A percentile compares a stretch with the other conserved stretches of the same genome.
These are phyloP conservation scores for Trichoderma guizhouense DNA, from an alignment of 2,329 filamentous ascomycete species.

Conservation along the genomic window DNA sequence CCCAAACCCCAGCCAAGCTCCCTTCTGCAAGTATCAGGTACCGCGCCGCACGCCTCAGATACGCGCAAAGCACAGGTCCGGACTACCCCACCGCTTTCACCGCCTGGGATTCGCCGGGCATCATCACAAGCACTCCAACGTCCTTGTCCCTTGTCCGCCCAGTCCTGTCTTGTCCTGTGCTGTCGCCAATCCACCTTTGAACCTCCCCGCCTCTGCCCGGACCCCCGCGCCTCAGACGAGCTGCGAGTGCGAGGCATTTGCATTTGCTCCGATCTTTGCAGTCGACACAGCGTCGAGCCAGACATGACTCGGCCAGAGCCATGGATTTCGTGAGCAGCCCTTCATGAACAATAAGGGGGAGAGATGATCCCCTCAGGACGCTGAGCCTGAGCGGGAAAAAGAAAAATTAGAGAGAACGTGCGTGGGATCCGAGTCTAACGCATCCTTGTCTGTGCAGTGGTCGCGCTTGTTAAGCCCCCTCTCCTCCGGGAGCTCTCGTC, in stretches of 20 bases:
- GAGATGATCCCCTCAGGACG: background rate
- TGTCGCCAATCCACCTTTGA: constrained; percentile 7
- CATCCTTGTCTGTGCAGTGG: constrained; percentile 46
- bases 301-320: constrained; percentile 44
- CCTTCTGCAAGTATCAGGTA: background rate
- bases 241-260: constrained; percentile 11
- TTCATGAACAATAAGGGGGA: background rate
- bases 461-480: constrained; percentile 64
- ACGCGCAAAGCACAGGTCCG: background rate
- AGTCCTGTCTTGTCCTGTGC: background rate
- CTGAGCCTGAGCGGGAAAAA: background rate
- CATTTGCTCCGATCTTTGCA: background rate
- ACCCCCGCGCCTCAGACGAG: constrained; percentile 8
- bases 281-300: constrained; percentile 9
- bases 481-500: constrained; percentile 52
- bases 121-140: constrained; percentile 1
- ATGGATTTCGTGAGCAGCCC: constrained; percentile 55
- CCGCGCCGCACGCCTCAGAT: background rate
- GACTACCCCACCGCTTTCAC: constrained; percentile 11
- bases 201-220: constrained; percentile 10
- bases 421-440: constrained; percentile 8
- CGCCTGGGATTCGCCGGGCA: constrained; percentile 14
- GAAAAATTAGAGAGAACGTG: background rate
- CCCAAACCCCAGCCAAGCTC: background rate
- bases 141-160: background rate